phyloP scores from a whole-genome alignment of 2,329 filamentous ascomycete species.

The Sporothrix curviconia region DNA sequence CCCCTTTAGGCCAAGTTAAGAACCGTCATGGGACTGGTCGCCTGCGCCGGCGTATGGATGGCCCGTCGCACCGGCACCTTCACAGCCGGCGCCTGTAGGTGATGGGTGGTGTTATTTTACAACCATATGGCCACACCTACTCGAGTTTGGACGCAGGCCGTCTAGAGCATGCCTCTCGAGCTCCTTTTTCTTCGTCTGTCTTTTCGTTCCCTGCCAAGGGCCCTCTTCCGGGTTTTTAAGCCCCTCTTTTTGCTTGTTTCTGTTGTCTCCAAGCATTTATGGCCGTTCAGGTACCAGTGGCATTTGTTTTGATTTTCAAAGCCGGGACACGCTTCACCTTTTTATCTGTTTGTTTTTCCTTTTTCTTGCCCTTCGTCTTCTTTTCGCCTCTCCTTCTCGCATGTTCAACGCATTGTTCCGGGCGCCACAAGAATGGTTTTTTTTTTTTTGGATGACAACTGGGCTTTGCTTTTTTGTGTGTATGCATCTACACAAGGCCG shows the following conservation, averaged over 20 bases:
- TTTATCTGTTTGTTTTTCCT: not conserved
- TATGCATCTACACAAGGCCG: too few relatives aligned
- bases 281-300: conserved; percentile 3
- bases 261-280: conserved; percentile 8
- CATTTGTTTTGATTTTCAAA: not conserved
- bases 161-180: not conserved
- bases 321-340: too few relatives aligned
- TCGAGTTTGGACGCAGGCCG: not conserved
- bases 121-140: too few relatives aligned
- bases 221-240: not conserved
- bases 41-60: conserved; percentile 15
- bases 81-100: conserved; percentile 9
- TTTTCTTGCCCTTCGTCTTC: not conserved
- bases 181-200: not conserved
- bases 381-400: too few relatives aligned
- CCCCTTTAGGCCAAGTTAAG: conserved; percentile 17
- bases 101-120: too few relatives aligned
- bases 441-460: not conserved
- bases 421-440: not conserved
- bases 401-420: too few relatives aligned
- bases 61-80: conserved; percentile 11
- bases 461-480: not conserved
- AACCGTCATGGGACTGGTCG: conserved; percentile 7
- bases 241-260: not conserved
- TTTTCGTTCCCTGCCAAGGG: not conserved